Base-by-base conservation (phyloP, 2,329 filamentous ascomycete species). In the Talaromyces verruculosus region DNA sequence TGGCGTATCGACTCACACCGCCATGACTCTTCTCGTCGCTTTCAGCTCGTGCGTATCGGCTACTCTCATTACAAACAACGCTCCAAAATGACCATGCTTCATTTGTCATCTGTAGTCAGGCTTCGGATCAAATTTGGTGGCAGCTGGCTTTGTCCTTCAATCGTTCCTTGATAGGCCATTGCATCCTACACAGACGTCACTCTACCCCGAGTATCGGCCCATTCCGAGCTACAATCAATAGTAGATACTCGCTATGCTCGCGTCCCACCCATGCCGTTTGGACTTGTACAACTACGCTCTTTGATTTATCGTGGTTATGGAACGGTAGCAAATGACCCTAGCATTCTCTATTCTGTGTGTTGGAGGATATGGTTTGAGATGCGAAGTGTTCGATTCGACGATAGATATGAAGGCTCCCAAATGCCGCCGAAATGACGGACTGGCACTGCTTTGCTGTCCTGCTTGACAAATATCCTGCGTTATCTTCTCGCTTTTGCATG, bases 401-500 rank as follows among this genome's bases (percentile, higher is more conserved):
- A 30, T 33, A 37, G 33, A 25, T 39, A 4, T 39, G 51, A 33
- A 25, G 5, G 19, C 22, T 37, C 22, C 11, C 53, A 57, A 7
- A 39, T 4, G 2, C 30, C 1, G 53, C 11, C n/a, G 37, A 22
- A 57, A 11, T 57, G n/a, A 37, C n/a, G 5, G 33, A 39, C 17
- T 55, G 10, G 15, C n/a, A 37, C n/a, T 39, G n/a, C 10, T n/a
- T 37, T 57, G 11, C 53, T 35, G 17, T 15, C 22, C n/a, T 22
- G 7, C n/a, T 10, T 22, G 53, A 22, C 53, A 57, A 57, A 13
- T 35, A 7, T 22, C n/a, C 11, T 57, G 53, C 33, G 11, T 57
- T 57, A 39, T 22, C 22, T 6, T 61, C 39, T 28, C 30, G 59
- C 59, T 49, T 62, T n/a, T 43, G 47, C 35, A n/a, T 63, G 61